Conservation (phyloP, 2,329 filamentous ascomycete genomes). For the Biscogniauxia sp. region DNA sequence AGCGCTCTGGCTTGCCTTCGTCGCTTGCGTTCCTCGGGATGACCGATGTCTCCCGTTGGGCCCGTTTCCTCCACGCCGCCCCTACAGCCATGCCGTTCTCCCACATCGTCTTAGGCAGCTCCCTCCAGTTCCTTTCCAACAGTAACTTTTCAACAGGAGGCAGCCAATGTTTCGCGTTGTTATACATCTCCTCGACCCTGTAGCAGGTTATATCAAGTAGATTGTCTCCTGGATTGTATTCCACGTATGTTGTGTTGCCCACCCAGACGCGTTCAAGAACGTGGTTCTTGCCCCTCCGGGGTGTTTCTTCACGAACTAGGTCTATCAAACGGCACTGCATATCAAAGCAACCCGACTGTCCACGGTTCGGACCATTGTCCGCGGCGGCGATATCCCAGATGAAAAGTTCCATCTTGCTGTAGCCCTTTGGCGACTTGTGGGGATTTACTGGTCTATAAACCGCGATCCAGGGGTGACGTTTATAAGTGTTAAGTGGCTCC, state of each 20-base stretch:
- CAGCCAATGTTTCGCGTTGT: conserved; percentile 34
- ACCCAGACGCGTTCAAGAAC: conserved; percentile 46
- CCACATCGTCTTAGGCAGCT: conserved; percentile 27
- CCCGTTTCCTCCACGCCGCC: neutral
- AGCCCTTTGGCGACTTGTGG: conserved; percentile 27
- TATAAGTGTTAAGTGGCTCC: conserved; percentile 19
- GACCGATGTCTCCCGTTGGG: conserved; percentile 1
- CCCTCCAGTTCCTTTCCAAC: conserved; percentile 37
- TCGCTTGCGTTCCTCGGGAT: conserved; percentile 26
- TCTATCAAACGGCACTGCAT: conserved; percentile 47
- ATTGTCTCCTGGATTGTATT: conserved; percentile 30
- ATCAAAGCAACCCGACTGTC: conserved; percentile 32
- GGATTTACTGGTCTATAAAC: conserved; percentile 45
- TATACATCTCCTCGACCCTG: conserved; percentile 35
- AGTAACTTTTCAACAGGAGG: conserved; percentile 35
- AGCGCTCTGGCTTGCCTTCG: conserved; percentile 30
- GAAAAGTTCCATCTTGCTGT: conserved; percentile 44
- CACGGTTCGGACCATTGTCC: conserved; percentile 16
- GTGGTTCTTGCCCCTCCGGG: conserved; percentile 31
- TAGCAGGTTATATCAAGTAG: conserved; percentile 43
- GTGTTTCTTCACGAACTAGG: conserved; percentile 32
- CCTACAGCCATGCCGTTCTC: conserved; percentile 10
- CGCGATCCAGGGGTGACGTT: conserved; percentile 50
- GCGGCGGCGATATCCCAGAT: conserved; percentile 50
- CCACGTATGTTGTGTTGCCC: conserved; percentile 27